Evolutionary conservation across 73 alveolate species (phyloP).

Genomic region (Tetrahymena malaccensis): DNA sequence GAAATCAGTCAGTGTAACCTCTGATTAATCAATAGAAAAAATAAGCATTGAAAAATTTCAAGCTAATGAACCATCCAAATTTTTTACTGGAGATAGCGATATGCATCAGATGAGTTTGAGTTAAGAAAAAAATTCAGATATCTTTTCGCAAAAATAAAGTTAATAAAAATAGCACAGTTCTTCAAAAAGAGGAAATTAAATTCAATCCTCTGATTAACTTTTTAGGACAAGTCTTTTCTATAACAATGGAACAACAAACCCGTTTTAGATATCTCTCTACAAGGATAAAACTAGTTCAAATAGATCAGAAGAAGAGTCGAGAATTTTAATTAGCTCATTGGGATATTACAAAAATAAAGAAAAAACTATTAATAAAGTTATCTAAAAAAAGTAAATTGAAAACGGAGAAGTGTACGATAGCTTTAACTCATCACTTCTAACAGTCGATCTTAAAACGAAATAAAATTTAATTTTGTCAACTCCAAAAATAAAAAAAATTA

Average conservation of each 20-base stretch:
- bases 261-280: not conserved
- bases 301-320: not conserved
- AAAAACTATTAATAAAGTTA: not conserved
- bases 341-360: not conserved
- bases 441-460: not conserved
- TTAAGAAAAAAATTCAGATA: not conserved
- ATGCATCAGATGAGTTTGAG: not conserved
- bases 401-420: not conserved
- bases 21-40: not conserved
- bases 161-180: too few relatives aligned
- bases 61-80: not conserved
- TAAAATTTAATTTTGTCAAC: not conserved
- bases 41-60: not conserved
- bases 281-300: not conserved
- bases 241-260: not conserved
- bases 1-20: not conserved
- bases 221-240: not conserved
- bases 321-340: not conserved
- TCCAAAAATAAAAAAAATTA: not conserved
- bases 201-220: not conserved
- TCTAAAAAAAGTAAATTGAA: not conserved
- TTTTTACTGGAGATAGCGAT: not conserved
- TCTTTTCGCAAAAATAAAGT: not conserved
- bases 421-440: not conserved
- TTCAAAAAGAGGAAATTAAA: too few relatives aligned